These are phyloP conservation scores for Gossypium stocksii DNA, from an alignment of 345 rosid species.

Conservation along the genomic window DNA sequence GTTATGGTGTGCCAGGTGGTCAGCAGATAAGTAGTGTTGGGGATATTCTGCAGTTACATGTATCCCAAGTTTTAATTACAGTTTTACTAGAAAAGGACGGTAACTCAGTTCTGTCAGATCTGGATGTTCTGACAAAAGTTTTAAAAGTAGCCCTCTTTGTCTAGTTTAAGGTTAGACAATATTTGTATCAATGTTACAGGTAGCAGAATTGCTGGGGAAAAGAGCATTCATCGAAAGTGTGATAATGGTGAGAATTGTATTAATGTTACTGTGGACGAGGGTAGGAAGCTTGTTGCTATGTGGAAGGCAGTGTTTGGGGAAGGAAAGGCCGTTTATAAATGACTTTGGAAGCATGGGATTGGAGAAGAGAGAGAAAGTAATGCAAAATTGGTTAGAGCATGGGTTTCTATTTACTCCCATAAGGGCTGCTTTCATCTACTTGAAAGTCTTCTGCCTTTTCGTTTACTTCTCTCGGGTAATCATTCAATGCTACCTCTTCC, in stretches of 20 bases:
- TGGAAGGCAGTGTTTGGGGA: slow-evolving; percentile 45
- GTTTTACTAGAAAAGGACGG: not conserved
- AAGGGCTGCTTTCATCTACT: slow-evolving; percentile 39
- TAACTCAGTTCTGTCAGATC: not conserved
- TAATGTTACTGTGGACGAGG: slow-evolving; percentile 52
- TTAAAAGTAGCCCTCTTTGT: slow-evolving; percentile 28
- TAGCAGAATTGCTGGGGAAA: slow-evolving; percentile 33
- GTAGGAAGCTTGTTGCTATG: slow-evolving; percentile 67
- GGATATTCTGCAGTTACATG: not conserved
- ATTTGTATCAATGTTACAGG: slow-evolving; percentile 17
- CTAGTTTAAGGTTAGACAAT: no score
- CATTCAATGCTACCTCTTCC: not conserved
- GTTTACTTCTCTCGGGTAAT: slow-evolving; percentile 58
- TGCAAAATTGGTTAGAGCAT: slow-evolving; percentile 47
- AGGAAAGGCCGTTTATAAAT: slow-evolving; percentile 48
- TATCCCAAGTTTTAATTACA: not conserved
- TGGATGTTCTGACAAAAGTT: not conserved
- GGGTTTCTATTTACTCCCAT: slow-evolving; percentile 42
- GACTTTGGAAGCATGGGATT: slow-evolving; percentile 38
- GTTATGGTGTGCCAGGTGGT: not conserved
- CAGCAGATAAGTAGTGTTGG: not conserved
- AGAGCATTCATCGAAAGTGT: slow-evolving; percentile 27
- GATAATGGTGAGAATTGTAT: slow-evolving; percentile 37
- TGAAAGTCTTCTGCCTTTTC: slow-evolving; percentile 44
- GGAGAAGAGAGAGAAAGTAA: slow-evolving; percentile 55